Base-by-base conservation (phyloP, 805 yeast species). In the Barnettozyma siamensis region DNA sequence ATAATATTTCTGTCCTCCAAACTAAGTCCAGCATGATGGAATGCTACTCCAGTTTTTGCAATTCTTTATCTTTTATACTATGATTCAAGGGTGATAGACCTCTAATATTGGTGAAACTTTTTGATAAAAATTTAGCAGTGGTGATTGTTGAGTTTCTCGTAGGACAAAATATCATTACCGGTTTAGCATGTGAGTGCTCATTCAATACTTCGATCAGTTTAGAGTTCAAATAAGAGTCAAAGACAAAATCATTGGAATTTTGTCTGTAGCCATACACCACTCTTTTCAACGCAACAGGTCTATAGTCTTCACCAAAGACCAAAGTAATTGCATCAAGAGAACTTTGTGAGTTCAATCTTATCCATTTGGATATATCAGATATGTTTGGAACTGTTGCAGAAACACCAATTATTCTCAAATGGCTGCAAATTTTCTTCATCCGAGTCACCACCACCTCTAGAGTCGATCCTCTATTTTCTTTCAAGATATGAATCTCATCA, bases 21-120 rank as follows among this genome's bases (percentile, higher is more conserved):
- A 2, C 73, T 59, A 33, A 78, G 56, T 2, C 83, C 83, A 4
- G 83, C 83, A 57, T 78, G 80, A 47, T 78, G 83, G 48, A 62
- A 75, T 0, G 74, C 77, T 29, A 78, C 60, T 0, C 80, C 79
- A 7, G 46, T 42, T 5, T 35, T 31, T 2, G 52, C 43, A 13
- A 42, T 5, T 62, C 59, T 44, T 52, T 55, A 19, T 67, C 66
- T 36, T 51, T 46, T 5, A 55, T 40, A 3, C 30, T 7, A 2
- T 15, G 16, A 5, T 11, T n/a, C 2, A 27, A 20, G 2, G 16
- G 35, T 7, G 16, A 23, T 16, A 30, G 40, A 2, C 26, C 28
- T 30, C 37, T 32, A 17, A 5, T 23, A 5, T 31, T 23, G 7
- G 37, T n/a, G 34, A 43, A 46, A 32, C 54, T 49, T n/a, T 52